These are phyloP conservation scores for Maudiozyma saulgeensis DNA, from an alignment of 805 yeast species.

Conservation along the genomic window DNA sequence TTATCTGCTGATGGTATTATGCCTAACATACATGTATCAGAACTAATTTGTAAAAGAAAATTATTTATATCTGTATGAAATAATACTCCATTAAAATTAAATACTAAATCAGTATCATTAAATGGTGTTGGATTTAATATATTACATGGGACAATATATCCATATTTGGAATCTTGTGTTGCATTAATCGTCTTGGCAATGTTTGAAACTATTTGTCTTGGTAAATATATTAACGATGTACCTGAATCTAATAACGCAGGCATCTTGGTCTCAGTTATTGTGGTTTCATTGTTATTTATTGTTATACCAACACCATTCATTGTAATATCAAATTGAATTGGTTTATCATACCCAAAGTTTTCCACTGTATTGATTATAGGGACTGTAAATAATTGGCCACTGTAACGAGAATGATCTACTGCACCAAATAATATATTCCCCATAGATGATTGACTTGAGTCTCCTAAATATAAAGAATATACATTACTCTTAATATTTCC, in stretches of 20 bases:
- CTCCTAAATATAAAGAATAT: conserved; percentile 37
- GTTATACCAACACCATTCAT: conserved; percentile 23
- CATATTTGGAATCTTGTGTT: conserved; percentile 31
- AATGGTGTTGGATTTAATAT: conserved; percentile 29
- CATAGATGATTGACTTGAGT: conserved; percentile 29
- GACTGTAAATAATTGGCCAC: conserved; percentile 25
- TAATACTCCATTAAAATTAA: conserved; percentile 50
- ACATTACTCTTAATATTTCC: conserved; percentile 36
- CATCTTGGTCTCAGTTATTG: conserved; percentile 18
- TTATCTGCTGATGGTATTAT: conserved; percentile 17
- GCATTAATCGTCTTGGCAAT: conserved; percentile 37
- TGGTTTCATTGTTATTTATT: conserved; percentile 14
- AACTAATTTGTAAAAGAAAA: conserved; percentile 13
- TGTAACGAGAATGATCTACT: conserved; percentile 32
- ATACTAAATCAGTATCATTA: conserved; percentile 31
- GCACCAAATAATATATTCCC: conserved; percentile 40
- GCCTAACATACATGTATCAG: conserved; percentile 35
- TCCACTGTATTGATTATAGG: conserved; percentile 20
- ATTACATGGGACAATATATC: conserved; percentile 29
- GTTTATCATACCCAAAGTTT: conserved; percentile 7
- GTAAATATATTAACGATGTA: conserved; percentile 37
- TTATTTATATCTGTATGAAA: conserved; percentile 40
- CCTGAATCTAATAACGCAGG: conserved; percentile 38
- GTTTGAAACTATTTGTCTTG: conserved; percentile 27
- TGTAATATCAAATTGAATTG: conserved; percentile 27